These are phyloP conservation scores for Fusarium sp. DNA, from an alignment of 2,329 filamentous ascomycete species.

Conservation along the genomic window DNA sequence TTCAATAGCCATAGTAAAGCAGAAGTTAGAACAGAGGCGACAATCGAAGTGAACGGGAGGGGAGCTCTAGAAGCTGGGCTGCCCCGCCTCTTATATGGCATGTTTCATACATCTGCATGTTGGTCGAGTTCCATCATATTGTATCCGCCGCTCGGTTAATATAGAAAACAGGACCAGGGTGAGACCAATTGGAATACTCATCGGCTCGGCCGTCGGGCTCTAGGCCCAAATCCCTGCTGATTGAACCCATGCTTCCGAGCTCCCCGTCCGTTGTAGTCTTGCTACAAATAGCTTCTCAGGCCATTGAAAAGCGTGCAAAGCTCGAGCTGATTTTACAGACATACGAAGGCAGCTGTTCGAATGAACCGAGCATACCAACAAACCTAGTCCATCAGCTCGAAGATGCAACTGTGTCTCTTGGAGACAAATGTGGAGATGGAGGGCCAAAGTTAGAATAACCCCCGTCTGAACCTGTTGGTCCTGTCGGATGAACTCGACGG, in stretches of 20 bases:
- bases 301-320: no score
- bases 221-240: conserved; percentile 6
- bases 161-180: neutral
- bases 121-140: conserved; percentile 7
- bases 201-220: neutral
- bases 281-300: no score
- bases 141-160: conserved; percentile 12
- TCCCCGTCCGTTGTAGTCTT: neutral
- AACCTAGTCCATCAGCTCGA: neutral
- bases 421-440: neutral
- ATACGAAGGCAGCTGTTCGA: no score
- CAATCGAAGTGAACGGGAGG: fast-evolving
- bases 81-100: conserved; percentile 22
- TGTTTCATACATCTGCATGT: neutral
- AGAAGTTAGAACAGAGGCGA: neutral
- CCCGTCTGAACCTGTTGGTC: neutral
- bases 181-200: conserved; percentile 3
- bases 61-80: neutral
- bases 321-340: no score
- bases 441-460: neutral
- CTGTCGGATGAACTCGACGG: neutral
- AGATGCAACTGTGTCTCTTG: neutral
- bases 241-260: neutral
- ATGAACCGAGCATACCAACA: no score
- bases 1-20: conserved; percentile 3